Conservation (phyloP, 2,329 filamentous ascomycete genomes). For the Chrysoporthe cubensis region DNA sequence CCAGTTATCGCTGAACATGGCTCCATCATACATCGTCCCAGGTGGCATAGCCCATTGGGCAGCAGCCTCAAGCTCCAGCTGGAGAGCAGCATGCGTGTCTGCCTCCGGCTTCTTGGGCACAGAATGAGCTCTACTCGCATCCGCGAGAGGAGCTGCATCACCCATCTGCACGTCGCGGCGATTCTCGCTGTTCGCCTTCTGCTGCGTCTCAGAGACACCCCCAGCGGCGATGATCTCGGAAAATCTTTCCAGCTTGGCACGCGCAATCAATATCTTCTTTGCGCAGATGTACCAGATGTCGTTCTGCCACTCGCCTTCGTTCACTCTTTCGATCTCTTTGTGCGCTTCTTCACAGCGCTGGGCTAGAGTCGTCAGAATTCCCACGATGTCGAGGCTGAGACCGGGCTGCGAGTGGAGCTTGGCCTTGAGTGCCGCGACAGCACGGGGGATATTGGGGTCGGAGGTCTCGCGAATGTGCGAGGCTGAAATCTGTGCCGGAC, state of each 20-base stretch:
- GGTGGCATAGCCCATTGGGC: constrained; percentile 15
- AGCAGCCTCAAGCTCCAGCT: constrained; percentile 10
- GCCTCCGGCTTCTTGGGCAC: background rate
- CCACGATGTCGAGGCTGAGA: constrained; percentile 49
- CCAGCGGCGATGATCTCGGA: constrained; percentile 47
- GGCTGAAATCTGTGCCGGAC: constrained; percentile 25
- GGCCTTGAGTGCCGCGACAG: constrained; percentile 45
- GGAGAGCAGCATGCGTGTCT: constrained; percentile 1
- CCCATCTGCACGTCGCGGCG: background rate
- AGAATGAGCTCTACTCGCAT: background rate
- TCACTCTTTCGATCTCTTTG: constrained; percentile 37
- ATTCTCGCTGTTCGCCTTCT: background rate
- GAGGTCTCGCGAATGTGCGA: constrained; percentile 35
- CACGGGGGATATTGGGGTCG: constrained; percentile 45
- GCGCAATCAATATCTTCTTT: constrained; percentile 51
- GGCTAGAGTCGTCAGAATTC: constrained; percentile 47
- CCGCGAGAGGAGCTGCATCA: background rate
- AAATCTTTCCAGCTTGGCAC: constrained; percentile 51
- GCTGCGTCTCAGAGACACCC: constrained; percentile 26
- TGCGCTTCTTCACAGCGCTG: constrained; percentile 50
- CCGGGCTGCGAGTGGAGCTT: constrained; percentile 50
- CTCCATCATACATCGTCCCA: constrained; percentile 19
- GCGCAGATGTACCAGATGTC: constrained; percentile 55
- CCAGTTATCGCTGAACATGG: constrained; percentile 30
- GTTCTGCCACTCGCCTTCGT: constrained; percentile 43